phyloP scores from a whole-genome alignment of 768 basidiomycete genomes.

The Macrolepiota fuliginosa region DNA sequence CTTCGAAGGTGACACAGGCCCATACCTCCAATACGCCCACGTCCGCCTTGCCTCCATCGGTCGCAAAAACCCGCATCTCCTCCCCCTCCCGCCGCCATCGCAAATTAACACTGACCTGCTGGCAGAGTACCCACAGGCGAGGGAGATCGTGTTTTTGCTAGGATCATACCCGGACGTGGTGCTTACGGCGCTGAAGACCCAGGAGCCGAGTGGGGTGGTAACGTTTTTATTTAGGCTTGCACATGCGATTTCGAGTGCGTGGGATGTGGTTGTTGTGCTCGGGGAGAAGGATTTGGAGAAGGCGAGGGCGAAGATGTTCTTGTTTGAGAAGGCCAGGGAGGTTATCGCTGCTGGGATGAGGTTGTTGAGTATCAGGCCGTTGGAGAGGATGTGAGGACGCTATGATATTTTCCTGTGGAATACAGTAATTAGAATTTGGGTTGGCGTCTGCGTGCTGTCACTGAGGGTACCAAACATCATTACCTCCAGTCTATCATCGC shows the following conservation, averaged over 20 bases:
- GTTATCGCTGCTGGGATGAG: conserved; percentile 88
- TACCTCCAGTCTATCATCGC: too few species aligned
- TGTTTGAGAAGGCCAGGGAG: conserved; percentile 87
- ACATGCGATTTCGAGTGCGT: conserved; percentile 88
- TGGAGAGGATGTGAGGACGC: conserved; percentile 84
- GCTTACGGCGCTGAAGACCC: conserved; percentile 75
- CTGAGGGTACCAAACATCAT: too few species aligned
- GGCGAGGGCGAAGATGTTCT: conserved; percentile 81
- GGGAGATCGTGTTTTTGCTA: conserved; percentile 82
- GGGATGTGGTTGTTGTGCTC: conserved; percentile 88
- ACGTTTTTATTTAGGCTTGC: conserved; percentile 85
- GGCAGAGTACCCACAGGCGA: conserved; percentile 61
- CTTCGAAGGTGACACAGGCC: conserved; percentile 93
- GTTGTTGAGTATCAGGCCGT: conserved; percentile 81
- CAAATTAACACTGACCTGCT: conserved; percentile 68
- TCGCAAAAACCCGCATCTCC: conserved; percentile 87
- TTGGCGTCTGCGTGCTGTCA: too few species aligned
- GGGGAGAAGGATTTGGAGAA: conserved; percentile 75
- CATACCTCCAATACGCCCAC: conserved; percentile 96
- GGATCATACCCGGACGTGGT: conserved; percentile 92
- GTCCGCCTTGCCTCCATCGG: conserved; percentile 86
- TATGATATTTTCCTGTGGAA: neutral
- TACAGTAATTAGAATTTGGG: too few species aligned
- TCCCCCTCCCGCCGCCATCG: conserved; percentile 68
- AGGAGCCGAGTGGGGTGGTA: conserved; percentile 89